phyloP scores from a whole-genome alignment of 2,329 filamentous ascomycete genomes.

The Ceratocystis cacaofunesta region DNA sequence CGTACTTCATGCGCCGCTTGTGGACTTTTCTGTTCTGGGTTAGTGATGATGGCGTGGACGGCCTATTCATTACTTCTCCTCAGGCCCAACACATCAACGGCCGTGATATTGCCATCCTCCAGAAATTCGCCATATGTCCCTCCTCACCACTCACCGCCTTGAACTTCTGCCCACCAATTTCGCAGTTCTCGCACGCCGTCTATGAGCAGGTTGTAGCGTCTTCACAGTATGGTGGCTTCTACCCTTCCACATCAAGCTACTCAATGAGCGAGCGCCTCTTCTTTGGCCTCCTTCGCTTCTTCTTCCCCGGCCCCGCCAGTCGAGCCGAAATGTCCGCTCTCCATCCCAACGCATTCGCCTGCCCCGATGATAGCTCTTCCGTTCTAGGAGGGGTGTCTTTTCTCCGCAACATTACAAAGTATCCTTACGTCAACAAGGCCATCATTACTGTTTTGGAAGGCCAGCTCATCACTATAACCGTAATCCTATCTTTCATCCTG shows the following conservation, averaged over 20 bases:
- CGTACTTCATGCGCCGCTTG: constrained; percentile 77
- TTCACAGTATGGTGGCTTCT: not conserved
- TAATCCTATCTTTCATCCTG: constrained; percentile 90
- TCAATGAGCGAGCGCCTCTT: constrained; percentile 3
- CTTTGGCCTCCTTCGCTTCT: constrained; percentile 1
- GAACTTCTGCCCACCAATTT: constrained; percentile 10
- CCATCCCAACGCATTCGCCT: constrained; percentile 11
- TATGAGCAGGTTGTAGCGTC: constrained; percentile 10
- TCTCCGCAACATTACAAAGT: constrained; percentile 49
- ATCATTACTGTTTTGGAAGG: constrained; percentile 79
- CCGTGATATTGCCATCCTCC: constrained; percentile 9
- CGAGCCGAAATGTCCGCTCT: constrained; percentile 7
- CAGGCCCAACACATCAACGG: constrained; percentile 1
- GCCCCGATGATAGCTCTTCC: constrained; percentile 24
- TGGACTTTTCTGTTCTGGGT: constrained; percentile 95
- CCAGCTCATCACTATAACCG: constrained; percentile 79
- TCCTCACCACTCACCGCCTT: constrained; percentile 20
- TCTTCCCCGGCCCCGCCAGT: constrained; percentile 9
- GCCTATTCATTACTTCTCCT: constrained; percentile 14
- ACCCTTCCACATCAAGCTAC: not conserved
- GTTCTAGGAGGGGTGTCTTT: constrained; percentile 43
- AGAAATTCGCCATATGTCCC: constrained; percentile 22
- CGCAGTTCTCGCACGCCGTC: constrained; percentile 10
- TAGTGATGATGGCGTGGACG: constrained; percentile 56
- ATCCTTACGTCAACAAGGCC: constrained; percentile 57